Conservation (phyloP, 169 alveolate genomes). For the Plasmodium chabaudi region DNA sequence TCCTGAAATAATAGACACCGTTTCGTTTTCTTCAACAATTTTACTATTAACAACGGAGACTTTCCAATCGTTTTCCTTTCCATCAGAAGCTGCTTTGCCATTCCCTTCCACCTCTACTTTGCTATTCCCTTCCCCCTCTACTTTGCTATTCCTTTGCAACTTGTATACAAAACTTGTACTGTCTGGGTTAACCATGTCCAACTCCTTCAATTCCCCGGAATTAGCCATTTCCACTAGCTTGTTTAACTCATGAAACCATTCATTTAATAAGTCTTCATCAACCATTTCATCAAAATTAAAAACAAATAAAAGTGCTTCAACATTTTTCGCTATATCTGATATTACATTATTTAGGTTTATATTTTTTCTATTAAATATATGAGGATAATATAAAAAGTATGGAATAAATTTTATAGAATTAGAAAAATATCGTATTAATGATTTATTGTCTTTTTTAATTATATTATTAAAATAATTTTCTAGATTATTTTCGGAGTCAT, state of each 20-base stretch:
- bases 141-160: neutral
- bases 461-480: conserved; percentile 19
- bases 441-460: conserved; percentile 1
- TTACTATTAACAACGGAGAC: conserved; percentile 28
- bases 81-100: neutral
- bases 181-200: conserved; percentile 21
- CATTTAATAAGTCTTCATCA: conserved; percentile 16
- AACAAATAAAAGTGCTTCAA: conserved; percentile 52
- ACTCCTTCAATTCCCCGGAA: neutral
- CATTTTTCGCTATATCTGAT: conserved; percentile 8
- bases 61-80: conserved; percentile 22
- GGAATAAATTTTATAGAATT: conserved; percentile 34
- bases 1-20: conserved; percentile 10
- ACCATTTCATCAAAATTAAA: conserved; percentile 32
- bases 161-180: conserved; percentile 8
- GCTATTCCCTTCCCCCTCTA: neutral
- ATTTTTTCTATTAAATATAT: neutral
- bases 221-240: conserved; percentile 13
- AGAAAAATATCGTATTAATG: conserved; percentile 16
- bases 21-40: conserved; percentile 32
- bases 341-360: neutral
- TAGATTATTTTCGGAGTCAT: conserved; percentile 16
- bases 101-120: neutral
- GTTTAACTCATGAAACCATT: conserved; percentile 42
- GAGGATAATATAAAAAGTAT: conserved; percentile 62